phyloP scores from a whole-genome alignment of 2,329 filamentous ascomycete species.

The Amesomyces nigricolor region DNA sequence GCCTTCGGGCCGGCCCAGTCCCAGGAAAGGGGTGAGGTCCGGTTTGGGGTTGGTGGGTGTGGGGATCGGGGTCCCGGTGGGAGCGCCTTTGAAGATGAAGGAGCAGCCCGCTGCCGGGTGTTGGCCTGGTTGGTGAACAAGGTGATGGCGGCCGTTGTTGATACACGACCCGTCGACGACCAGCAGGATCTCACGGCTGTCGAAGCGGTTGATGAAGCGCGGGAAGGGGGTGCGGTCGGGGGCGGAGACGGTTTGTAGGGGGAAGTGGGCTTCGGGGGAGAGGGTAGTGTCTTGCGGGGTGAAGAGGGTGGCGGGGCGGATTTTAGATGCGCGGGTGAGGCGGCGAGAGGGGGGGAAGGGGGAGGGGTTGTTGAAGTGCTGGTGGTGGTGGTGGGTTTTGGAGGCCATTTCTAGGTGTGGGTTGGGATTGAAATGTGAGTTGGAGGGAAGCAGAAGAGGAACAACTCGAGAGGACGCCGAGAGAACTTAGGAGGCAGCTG shows the following conservation, averaged over 20 bases:
- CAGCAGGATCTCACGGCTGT: constrained; percentile 36
- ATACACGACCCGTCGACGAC: constrained; percentile 39
- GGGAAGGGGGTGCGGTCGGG: constrained; percentile 26
- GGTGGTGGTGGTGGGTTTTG: too few relatives aligned
- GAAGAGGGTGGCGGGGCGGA: constrained; percentile 20
- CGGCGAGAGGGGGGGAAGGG: too few relatives aligned
- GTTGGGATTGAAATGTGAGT: too few relatives aligned
- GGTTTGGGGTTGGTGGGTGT: background rate
- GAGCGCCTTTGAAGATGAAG: constrained; percentile 28
- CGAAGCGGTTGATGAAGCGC: constrained; percentile 33
- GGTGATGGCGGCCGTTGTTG: constrained; percentile 32
- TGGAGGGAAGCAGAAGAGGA: too few relatives aligned
- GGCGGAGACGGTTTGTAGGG: constrained; percentile 27
- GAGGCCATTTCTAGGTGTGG: too few relatives aligned
- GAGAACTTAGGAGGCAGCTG: too few relatives aligned
- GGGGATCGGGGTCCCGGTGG: background rate
- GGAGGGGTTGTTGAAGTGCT: too few relatives aligned
- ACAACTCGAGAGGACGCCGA: too few relatives aligned
- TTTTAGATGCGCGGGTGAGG: too few relatives aligned
- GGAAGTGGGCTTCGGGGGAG: constrained; percentile 32
- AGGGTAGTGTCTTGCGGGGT: constrained; percentile 25
- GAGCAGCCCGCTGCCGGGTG: constrained; percentile 27
- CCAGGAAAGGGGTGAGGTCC: background rate
- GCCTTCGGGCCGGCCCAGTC: constrained; percentile 4
- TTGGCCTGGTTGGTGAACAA: constrained; percentile 3